phyloP scores from a whole-genome alignment of 768 basidiomycete species.

The Lactarius sp. region DNA sequence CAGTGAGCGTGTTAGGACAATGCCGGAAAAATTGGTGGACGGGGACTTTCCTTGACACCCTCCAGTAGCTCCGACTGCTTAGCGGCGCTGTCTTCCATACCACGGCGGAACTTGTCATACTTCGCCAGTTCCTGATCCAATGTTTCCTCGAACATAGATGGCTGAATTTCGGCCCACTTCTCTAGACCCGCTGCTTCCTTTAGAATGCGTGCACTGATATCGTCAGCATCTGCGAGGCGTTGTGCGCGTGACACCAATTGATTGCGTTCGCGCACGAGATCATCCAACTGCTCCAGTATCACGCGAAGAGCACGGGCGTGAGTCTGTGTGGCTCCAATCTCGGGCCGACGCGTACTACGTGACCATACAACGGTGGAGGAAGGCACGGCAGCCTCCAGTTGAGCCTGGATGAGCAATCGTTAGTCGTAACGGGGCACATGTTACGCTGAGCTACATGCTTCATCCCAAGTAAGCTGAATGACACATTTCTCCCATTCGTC shows the following conservation, averaged over 20 bases:
- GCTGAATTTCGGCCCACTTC: constrained; percentile 62
- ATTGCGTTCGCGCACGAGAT: constrained; percentile 54
- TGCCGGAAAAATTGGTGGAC: not conserved
- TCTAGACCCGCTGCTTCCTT: constrained; percentile 62
- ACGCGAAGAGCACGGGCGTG: constrained; percentile 68
- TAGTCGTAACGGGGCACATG: not conserved
- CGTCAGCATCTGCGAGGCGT: constrained; percentile 58
- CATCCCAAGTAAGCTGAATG: constrained; percentile 62
- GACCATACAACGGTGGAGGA: constrained; percentile 40
- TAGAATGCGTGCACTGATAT: constrained; percentile 66
- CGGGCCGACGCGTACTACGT: constrained; percentile 5
- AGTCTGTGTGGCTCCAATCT: constrained; percentile 40
- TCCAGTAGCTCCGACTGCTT: constrained; percentile 64
- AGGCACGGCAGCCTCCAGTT: constrained; percentile 63
- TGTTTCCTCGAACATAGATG: constrained; percentile 85
- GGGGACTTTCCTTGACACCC: constrained; percentile 56
- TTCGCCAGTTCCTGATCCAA: constrained; percentile 75
- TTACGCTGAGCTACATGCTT: constrained; percentile 33
- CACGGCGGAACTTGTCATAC: constrained; percentile 60
- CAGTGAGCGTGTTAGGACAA: not conserved
- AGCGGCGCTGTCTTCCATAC: constrained; percentile 51
- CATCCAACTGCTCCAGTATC: constrained; percentile 76
- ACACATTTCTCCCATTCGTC: constrained; percentile 80
- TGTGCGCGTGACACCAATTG: constrained; percentile 62
- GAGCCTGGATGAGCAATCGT: constrained; percentile 41